These are phyloP conservation scores for Myotisia sp. DNA, from an alignment of 2,329 filamentous ascomycete genomes.

Conservation along the genomic window DNA sequence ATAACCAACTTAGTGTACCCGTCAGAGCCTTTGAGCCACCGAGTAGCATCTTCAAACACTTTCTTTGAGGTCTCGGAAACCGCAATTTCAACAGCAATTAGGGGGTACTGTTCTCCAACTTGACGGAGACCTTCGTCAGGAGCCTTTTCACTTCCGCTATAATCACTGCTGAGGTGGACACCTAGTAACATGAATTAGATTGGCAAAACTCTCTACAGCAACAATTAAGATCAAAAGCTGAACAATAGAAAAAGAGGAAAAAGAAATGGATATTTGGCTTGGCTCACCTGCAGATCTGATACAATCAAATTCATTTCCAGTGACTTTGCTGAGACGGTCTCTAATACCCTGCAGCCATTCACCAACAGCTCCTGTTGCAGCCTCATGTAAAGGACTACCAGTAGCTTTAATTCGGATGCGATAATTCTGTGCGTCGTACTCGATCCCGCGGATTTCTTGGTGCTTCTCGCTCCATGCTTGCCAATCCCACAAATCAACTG, in stretches of 20 bases:
- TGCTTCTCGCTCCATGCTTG: slow-evolving; percentile 8
- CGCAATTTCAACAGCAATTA: slow-evolving; percentile 7
- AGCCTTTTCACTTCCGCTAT: slow-evolving; percentile 8
- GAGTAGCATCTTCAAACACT: slow-evolving; percentile 8
- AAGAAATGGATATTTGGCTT: no score
- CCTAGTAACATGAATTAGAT: slow-evolving; percentile 6
- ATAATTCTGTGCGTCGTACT: no score
- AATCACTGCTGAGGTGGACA: slow-evolving; percentile 6
- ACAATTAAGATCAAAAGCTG: slow-evolving; percentile 1
- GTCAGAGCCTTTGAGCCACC: slow-evolving; percentile 7
- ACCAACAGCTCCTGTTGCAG: no score
- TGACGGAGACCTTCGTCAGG: slow-evolving; percentile 7
- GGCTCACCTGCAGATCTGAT: no score
- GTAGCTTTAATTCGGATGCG: no score
- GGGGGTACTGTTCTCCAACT: slow-evolving; percentile 5
- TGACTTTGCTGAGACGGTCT: no score
- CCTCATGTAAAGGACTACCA: no score
- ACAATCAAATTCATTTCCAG: no score
- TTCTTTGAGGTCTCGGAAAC: slow-evolving; percentile 7
- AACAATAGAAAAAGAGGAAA: slow-evolving; percentile 2
- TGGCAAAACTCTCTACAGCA: slow-evolving; percentile 2
- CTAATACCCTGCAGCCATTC: no score
- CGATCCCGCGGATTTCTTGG: slow-evolving; percentile 6
- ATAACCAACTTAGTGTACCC: slow-evolving; percentile 8
- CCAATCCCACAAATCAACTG: slow-evolving; percentile 8